Evolutionary conservation across 208 protist species (phyloP).

Genomic region (Leishmania aethiopica): DNA sequence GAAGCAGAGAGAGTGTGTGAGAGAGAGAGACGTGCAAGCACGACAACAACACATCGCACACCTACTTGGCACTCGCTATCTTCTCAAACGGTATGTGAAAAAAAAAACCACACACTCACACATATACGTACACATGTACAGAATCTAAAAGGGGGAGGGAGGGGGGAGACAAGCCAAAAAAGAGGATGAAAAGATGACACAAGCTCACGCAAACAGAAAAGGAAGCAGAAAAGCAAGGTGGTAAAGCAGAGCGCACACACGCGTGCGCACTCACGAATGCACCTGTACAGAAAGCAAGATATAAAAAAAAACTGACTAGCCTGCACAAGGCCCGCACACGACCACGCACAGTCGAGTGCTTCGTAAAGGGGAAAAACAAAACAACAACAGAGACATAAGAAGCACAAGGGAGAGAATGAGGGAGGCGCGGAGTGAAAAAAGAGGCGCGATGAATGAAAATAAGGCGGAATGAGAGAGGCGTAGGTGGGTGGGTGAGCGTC

Average conservation of each 20-base stretch:
- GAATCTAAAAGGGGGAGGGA: not conserved
- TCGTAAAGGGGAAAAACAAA: not conserved
- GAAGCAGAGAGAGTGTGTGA: not conserved
- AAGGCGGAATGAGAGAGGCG: not conserved
- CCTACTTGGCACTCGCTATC: not conserved
- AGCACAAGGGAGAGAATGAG: not conserved
- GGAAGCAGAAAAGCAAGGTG: not conserved
- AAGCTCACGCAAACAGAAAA: too few relatives aligned
- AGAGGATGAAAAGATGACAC: not conserved
- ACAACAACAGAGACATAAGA: not conserved
- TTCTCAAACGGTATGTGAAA: not conserved
- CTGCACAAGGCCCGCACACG: not conserved
- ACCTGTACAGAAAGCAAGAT: not conserved
- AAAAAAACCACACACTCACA: not conserved
- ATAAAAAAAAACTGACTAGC: not conserved
- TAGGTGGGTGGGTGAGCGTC: not conserved
- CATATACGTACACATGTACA: not conserved
- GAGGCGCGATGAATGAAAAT: not conserved
- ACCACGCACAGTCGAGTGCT: not conserved
- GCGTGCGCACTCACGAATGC: not conserved
- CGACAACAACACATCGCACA: not conserved
- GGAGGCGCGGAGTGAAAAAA: not conserved
- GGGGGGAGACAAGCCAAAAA: not conserved
- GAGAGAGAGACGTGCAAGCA: not conserved
- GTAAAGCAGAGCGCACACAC: not conserved